phyloP scores from a whole-genome alignment of 139 green algal genomes.

The Pleodorina starrii region DNA sequence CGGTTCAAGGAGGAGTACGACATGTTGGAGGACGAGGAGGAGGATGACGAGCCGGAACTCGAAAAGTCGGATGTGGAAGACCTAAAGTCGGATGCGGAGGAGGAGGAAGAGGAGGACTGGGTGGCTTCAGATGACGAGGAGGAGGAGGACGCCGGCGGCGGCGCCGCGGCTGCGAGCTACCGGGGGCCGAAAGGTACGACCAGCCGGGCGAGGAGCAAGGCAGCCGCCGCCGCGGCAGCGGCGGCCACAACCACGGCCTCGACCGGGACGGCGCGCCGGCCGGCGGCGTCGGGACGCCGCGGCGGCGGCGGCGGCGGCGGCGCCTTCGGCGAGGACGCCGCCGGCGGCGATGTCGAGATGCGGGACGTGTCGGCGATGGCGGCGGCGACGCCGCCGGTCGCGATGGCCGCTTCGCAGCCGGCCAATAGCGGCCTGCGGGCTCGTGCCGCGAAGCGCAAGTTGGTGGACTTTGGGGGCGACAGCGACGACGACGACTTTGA shows the following conservation, averaged over 20 bases:
- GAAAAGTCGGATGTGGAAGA: conserved; percentile 14
- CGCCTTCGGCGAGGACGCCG: not conserved
- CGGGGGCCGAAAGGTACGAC: conserved; percentile 16
- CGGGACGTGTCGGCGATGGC: not conserved
- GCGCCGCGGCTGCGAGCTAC: not conserved
- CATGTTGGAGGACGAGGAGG: conserved; percentile 2
- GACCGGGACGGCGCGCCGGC: not conserved
- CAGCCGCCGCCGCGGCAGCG: not conserved
- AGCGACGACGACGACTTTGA: not conserved
- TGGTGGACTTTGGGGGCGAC: not conserved
- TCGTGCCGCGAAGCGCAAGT: conserved; percentile 3
- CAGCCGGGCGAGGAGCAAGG: not conserved
- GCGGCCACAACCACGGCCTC: not conserved
- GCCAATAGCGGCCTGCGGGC: not conserved
- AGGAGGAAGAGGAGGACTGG: conserved; percentile 42
- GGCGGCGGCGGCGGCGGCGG: not conserved
- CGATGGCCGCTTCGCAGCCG: no score
- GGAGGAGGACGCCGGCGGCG: not conserved
- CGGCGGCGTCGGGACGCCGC: not conserved
- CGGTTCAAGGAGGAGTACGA: conserved; percentile 31
- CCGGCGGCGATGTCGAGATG: conserved; percentile 17
- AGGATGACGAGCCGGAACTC: conserved; percentile 1
- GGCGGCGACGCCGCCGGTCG: not conserved
- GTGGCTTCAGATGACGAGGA: not conserved
- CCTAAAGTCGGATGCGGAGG: not conserved